Conservation (phyloP, 305 asterid genomes). For the Fraxinus sp. region DNA sequence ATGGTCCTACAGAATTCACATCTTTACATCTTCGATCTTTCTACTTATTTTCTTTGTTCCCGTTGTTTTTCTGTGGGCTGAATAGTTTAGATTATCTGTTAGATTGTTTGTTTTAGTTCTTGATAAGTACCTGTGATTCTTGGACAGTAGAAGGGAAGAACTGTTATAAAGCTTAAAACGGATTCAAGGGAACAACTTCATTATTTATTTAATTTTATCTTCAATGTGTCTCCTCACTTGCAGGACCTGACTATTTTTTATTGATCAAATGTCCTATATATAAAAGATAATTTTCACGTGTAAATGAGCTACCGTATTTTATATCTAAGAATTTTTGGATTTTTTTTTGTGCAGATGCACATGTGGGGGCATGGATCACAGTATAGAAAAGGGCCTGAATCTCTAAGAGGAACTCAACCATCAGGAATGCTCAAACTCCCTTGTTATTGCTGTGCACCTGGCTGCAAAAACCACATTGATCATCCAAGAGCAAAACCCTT, state of each 20-base stretch:
- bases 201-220: too few species aligned
- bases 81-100: neutral
- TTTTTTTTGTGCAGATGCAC: conserved; percentile 66
- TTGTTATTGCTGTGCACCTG: conserved; percentile 81
- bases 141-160: neutral
- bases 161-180: neutral
- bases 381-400: conserved; percentile 76
- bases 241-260: too few species aligned
- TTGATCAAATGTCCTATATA: too few species aligned
- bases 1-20: neutral
- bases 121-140: neutral
- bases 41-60: conserved; percentile 3
- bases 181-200: too few species aligned
- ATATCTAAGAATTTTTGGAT: neutral
- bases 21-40: neutral
- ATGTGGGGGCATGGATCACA: conserved; percentile 99
- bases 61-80: neutral
- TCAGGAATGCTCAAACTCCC: conserved; percentile 87
- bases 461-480: conserved; percentile 83
- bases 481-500: conserved; percentile 86
- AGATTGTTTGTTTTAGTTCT: neutral
- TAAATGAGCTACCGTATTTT: neutral
- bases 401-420: conserved; percentile 77
- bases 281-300: neutral
- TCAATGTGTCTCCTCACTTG: too few species aligned